Base-by-base conservation (phyloP, 140 eudicot genomes). In the Oenanthe javanica region DNA sequence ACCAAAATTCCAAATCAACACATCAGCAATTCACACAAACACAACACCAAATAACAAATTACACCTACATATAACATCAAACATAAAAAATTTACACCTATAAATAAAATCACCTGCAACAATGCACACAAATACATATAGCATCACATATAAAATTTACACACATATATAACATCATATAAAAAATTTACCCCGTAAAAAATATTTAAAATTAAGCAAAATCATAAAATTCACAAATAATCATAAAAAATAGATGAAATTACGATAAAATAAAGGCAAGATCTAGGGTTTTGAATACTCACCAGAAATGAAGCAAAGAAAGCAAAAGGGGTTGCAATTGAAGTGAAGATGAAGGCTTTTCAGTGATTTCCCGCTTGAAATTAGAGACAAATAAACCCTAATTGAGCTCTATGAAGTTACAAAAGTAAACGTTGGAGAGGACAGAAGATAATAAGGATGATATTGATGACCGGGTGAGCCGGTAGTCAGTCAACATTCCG, bases 401-500 rank as follows among this genome's bases (percentile, higher is more conserved):
- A 47, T 43, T 38, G 6, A 19, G 47, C 47, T 19, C n/a, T 16
- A 2, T 18, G 48, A 42, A 0, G 31, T 3, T n/a, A 5, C 4
- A 18, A 43, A 19, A 38, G 76, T 6, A 36, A 42, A 43, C 25
- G 51, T 7, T 73, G 77, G 15, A 42, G 18, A 36, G 19, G 49
- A 52, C 6, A 71, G n/a, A 71, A 42, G 19, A 11, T 66, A 66
- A 76, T 23, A 31, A 25, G 5, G 21, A 52, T 10, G n/a, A 57
- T 16, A 2, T 36, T 8, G 14, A 57, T 43, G 25, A 78, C 75
- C 81, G 74, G 81, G 19, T 61, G 21, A 79, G 23, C 47, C 61
- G 75, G 81, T 79, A 45, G 13, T 9, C 61, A 79, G 55, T 73
- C 77, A 21, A 49, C 23, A 21, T 43, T 42, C 75, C 50, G 77